A percentile compares a stretch with the other conserved stretches of the same genome.
Evolutionary conservation across 139 green algal genomes (phyloP).

Genomic region (Micractinium conductrix): DNA sequence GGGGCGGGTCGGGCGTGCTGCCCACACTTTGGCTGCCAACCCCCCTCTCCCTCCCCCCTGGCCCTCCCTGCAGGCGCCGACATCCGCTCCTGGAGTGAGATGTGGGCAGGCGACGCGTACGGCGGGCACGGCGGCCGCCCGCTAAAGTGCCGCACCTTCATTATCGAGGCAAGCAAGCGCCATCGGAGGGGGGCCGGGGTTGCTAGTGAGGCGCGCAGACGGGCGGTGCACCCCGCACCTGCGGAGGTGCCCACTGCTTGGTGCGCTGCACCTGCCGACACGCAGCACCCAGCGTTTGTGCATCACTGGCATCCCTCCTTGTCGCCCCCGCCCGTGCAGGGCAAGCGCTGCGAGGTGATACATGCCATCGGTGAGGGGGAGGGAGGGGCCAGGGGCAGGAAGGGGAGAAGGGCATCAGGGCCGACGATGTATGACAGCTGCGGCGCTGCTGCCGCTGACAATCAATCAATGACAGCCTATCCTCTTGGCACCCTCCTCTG

Average conservation of each 20-base stretch:
- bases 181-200: no score
- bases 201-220: no score
- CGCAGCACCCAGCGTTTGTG: background rate
- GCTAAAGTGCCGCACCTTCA: constrained; percentile 63
- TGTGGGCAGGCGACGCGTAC: background rate
- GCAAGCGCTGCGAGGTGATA: constrained; percentile 35
- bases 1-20: no score
- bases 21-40: no score
- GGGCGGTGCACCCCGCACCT: no score
- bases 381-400: no score
- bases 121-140: background rate
- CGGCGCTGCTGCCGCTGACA: background rate
- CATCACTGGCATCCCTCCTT: background rate
- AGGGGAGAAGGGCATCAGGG: background rate
- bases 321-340: constrained; percentile 51
- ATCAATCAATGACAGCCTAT: background rate
- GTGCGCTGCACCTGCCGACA: background rate
- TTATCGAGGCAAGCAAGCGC: constrained; percentile 48
- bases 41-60: no score
- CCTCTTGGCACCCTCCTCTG: background rate
- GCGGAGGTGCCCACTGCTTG: background rate
- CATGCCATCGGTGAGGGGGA: constrained; percentile 67
- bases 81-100: constrained; percentile 85
- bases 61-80: no score
- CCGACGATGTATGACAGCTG: background rate